Base-by-base conservation (phyloP, 2,329 filamentous ascomycete species). In the Nigrograna mackinnonii region DNA sequence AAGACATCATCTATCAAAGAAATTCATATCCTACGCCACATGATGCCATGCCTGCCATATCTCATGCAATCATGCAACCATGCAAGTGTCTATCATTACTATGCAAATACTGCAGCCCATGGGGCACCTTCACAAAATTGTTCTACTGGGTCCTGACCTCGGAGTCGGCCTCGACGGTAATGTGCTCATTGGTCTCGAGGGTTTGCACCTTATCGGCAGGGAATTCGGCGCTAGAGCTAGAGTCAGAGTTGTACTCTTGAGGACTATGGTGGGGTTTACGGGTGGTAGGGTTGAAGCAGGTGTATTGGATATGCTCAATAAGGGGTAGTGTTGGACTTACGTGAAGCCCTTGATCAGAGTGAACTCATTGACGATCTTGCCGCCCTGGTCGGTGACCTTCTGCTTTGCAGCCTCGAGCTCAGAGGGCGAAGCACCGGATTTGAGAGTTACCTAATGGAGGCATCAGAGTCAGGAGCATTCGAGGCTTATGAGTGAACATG, bases 341-440 rank as follows among this genome's bases (percentile, higher is more conserved):
- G 88, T 85, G 76, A 96, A 96, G 44, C 87, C 91, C 76, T 92
- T 95, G 79, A 96, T 91, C 58, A 96, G 73, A 47, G 74, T 85
- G 78, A 89, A 96, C 68, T 94, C 88, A 58, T 94, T 84, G 41
- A 75, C 82, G 73, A 97, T 94, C 70, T 82, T 83, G 66, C 91
- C 92, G 64, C 92, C 92, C 66, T 92, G 83, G 31, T 86, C 79
- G 46, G 68, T 73, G 57, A 85, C 87, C 45, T 85, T 74, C 67
- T 91, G 74, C 83, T 95, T 95, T 47, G 87, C 86, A 39, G 79
- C 79, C 37, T 84, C 74, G 52, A 95, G 77, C 64, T 95, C 76
- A 22, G 84, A 82, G 35, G 75, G 63, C 44, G 81, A 79, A 52
- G 86, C 83, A 49, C 84, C 81, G 30, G 83, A 75, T 72, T 94